Evolutionary conservation across 768 basidiomycete species (phyloP).

Genomic region (Psilocybe subaeruginosa): DNA sequence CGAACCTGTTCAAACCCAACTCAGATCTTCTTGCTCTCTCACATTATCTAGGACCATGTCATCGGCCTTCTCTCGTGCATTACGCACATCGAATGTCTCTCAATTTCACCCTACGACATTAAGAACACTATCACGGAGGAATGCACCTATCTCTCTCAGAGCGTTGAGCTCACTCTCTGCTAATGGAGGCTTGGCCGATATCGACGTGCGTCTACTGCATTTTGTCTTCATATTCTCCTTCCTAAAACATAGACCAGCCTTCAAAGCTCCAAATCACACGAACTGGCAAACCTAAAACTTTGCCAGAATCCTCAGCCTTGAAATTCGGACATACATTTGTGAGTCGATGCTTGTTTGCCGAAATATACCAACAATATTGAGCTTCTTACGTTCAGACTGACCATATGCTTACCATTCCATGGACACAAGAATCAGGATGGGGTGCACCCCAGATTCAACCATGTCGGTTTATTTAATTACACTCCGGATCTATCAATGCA

Average conservation of each 20-base stretch:
- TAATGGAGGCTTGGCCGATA: constrained; percentile 28
- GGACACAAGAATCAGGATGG: constrained; percentile 80
- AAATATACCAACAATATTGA: constrained; percentile 8
- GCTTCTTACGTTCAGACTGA: constrained; percentile 59
- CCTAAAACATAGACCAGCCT: constrained; percentile 39
- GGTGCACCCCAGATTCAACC: constrained; percentile 80
- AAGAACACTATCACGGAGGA: background rate
- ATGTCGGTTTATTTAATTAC: constrained; percentile 50
- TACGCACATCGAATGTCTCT: constrained; percentile 19
- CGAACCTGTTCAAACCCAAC: background rate
- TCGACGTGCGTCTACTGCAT: constrained; percentile 32
- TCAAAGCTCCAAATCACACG: constrained; percentile 51
- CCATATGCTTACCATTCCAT: constrained; percentile 84
- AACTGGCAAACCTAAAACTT: constrained; percentile 55
- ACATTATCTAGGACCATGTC: constrained; percentile 21
- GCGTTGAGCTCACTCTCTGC: constrained; percentile 17
- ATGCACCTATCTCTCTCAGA: constrained; percentile 4
- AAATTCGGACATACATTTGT: constrained; percentile 89
- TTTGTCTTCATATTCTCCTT: background rate
- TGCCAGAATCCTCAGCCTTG: constrained; percentile 68
- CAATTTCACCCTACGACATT: background rate
- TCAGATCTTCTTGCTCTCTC: constrained; percentile 9
- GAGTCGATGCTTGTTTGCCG: constrained; percentile 29
- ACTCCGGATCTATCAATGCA: background rate
- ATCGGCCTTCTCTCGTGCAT: constrained; percentile 17